Base-by-base conservation (phyloP, 345 rosid genomes). In the Firmiana major region DNA sequence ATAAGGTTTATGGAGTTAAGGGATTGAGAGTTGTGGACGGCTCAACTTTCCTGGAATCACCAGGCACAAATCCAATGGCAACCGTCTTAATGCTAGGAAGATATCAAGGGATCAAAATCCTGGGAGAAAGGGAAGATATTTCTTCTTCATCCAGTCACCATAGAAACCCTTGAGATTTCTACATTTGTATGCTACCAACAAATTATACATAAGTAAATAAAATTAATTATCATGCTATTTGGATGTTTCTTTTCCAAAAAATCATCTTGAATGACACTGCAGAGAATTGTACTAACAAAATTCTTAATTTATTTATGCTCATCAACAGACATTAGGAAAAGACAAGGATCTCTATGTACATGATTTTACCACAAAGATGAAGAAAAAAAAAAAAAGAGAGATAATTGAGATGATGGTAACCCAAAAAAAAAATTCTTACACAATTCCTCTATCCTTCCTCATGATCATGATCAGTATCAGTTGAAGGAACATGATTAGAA, bases 51-150 rank as follows among this genome's bases (percentile, higher is more conserved):
- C 66, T 75, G 63, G 93, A 87, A 70, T 92, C 96, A 21, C 98
- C 96, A 1, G 97, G 97, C 16, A 90, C 96, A 24, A 92, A 91
- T 63, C 97, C 98, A 21, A 90, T 89, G 97, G 94, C 93, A 0
- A 89, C 97, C 0, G 78, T 88, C 7, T 28, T 90, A 74, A 91
- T 93, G 94, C 81, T 90, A 46, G 98, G 98, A 22, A 84, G 97
- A 71, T 93, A 90, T 62, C 93, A 89, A 85, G 94, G 93, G 72
- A 80, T 88, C 80, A 87, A 83, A 46, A 81, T 89, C 22, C 85
- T 88, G 12, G 67, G 63, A 75, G 87, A 88, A 75, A 73, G 90
- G 55, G 72, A 22, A 71, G 9, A 10, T 22, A 22, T 9, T 22
- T 58, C n/a, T 43, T 40, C 60, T 63, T 1, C 7, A 24, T 48